Evolutionary conservation across 1,284 basidiomycete genomes (phyloP), one percentile per base, ranked within the genome.

Genomic region (Cystobasidium slooffiae): DNA sequence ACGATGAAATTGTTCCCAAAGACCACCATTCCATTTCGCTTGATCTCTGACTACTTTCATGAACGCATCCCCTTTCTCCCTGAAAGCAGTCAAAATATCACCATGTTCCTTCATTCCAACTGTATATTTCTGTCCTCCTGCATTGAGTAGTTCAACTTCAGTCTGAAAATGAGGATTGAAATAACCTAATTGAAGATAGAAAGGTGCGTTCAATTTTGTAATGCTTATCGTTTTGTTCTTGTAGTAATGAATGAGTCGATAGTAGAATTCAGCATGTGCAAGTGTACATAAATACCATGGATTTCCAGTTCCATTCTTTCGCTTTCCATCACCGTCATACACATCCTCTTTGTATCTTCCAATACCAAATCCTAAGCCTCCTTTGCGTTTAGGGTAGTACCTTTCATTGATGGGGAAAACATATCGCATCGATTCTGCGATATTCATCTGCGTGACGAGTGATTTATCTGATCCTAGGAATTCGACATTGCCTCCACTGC

Each of bases 281-380:
- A 82, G 79, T 7, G 83, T 84, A 75, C 82, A 86, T 1, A 85
- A 84, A 76, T 84, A 83, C 74, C 81, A 82, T 51, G 84, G 80
- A 75, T 80, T 82, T 82, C 82, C 83, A 1, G 82, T 82, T 69
- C 83, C 82, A 14, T 80, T 82, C 22, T 72, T 74, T 14, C 79
- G 79, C 16, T 74, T 78, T 9, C 81, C 81, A 4, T 81, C 78
- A 43, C 84, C 82, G 75, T 84, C 82, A 78, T 85, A 86, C 7
- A 83, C 78, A 78, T 86, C 85, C 78, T 84, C 81, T 9, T 76
- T 77, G 76, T 85, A 86, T 10, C 85, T 78, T 0, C 85, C 85
- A 10, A 85, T 78, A 0, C 83, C 82, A 76, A 82, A 79, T 8
- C 84, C 83, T 52, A 68, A 55, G 46, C 53, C 24, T 14, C 46